Conservation (phyloP, 1,284 basidiomycete species). For the Irpex rosettiformis region DNA sequence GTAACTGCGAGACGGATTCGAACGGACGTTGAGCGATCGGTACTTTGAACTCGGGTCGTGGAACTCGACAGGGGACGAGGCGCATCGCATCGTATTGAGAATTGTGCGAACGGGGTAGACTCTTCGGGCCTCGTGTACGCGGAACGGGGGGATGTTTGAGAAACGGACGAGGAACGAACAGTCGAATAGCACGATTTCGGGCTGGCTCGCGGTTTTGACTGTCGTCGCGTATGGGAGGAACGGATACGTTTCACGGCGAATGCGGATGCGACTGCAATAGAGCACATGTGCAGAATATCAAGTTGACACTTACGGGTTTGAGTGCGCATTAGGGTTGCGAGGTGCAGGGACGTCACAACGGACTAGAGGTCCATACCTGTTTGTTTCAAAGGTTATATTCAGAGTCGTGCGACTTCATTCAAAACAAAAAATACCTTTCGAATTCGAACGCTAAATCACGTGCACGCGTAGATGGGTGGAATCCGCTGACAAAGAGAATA, state of each 20-base stretch:
- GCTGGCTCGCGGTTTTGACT: slow-evolving; percentile 2
- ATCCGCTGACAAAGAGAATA: slow-evolving; percentile 86
- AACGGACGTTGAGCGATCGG: slow-evolving; percentile 64
- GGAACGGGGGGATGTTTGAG: not conserved
- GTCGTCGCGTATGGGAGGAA: slow-evolving; percentile 10
- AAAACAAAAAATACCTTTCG: slow-evolving; percentile 54
- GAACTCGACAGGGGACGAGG: slow-evolving; percentile 17
- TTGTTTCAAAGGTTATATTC: slow-evolving; percentile 3
- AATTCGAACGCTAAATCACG: slow-evolving; percentile 85
- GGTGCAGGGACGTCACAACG: slow-evolving; percentile 90
- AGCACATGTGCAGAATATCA: slow-evolving; percentile 19
- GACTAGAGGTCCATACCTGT: slow-evolving; percentile 70
- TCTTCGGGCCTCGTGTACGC: slow-evolving; percentile 9
- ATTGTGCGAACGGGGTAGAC: slow-evolving; percentile 15
- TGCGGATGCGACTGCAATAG: slow-evolving; percentile 29
- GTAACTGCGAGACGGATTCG: slow-evolving; percentile 66
- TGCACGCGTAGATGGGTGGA: slow-evolving; percentile 74
- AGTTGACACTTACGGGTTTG: slow-evolving; percentile 70
- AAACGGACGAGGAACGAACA: not conserved
- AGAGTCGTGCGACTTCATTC: not conserved
- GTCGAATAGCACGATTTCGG: slow-evolving; percentile 1
- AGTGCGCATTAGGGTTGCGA: slow-evolving; percentile 64
- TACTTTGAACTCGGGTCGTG: slow-evolving; percentile 26
- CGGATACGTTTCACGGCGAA: slow-evolving; percentile 22
- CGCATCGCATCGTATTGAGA: slow-evolving; percentile 21